phyloP scores from a whole-genome alignment of 2,329 filamentous ascomycete species.

The Hirsutella minnesotensis region DNA sequence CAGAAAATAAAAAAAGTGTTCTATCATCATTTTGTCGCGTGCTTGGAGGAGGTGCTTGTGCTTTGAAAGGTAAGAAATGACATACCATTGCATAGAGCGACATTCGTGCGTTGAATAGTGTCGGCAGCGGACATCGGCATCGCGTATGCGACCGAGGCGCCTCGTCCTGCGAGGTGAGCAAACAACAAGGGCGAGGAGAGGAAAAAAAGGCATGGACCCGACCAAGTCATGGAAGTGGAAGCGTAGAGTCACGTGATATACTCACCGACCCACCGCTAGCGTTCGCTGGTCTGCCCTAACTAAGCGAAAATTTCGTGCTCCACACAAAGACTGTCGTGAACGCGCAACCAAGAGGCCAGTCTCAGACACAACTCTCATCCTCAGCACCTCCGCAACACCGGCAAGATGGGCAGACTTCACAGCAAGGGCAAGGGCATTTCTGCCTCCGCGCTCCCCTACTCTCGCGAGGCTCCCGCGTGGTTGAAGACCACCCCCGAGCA shows the following conservation, averaged over 20 bases:
- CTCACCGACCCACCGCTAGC: background rate
- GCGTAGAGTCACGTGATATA: slow-evolving; percentile 2
- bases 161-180: too few species aligned
- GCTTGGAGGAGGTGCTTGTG: background rate
- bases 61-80: slow-evolving; percentile 5
- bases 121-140: too few species aligned
- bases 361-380: slow-evolving; percentile 17
- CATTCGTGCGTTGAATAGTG: too few species aligned
- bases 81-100: slow-evolving; percentile 26
- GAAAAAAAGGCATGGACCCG: background rate
- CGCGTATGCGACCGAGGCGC: too few species aligned
- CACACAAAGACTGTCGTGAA: slow-evolving; percentile 22
- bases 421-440: slow-evolving; percentile 99
- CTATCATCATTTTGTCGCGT: slow-evolving; percentile 60
- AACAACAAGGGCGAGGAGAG: background rate
- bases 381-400: slow-evolving; percentile 28
- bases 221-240: too few species aligned
- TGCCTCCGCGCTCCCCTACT: slow-evolving; percentile 92
- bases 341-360: slow-evolving; percentile 9
- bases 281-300: slow-evolving; percentile 27
- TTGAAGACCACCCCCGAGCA: slow-evolving; percentile 98
- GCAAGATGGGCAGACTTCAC: slow-evolving; percentile 94
- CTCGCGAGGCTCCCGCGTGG: slow-evolving; percentile 83
- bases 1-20: slow-evolving; percentile 62
- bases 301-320: slow-evolving; percentile 30